Base-by-base conservation (phyloP, 2,329 filamentous ascomycete genomes). In the Mycogone perniciosa region DNA sequence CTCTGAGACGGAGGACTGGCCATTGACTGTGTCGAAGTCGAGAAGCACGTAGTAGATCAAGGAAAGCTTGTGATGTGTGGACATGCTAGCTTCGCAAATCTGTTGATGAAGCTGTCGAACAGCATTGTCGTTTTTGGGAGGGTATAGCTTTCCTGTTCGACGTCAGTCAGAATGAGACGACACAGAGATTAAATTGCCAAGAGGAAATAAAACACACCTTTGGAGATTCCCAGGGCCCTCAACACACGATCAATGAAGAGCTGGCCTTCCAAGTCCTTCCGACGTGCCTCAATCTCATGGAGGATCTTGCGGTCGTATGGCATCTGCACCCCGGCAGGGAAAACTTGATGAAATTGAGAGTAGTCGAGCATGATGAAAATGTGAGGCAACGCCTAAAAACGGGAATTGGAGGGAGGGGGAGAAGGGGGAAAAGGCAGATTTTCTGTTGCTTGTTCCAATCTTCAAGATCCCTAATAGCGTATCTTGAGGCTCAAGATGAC, bases 1-100 rank as follows among this genome's bases (percentile, higher is more conserved):
- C 20, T 76, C 74, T 2, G 82, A 74, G 6, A 73, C 61, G 34
- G 78, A 74, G 13, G 76, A 68, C 4, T 76, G 73, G 20, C 75
- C 73, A 46, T 77, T 73, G 30, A 71, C 67, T 37, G 73, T 68
- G 60, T 85, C 80, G 62, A 86, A 80, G 65, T 95, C 88, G 61
- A 89, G 84, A 3, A 95, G 77, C 37, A 95, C 73, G 66, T 95
- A 95, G 74, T 88, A 95, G 56, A 95, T 75, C 44, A 93, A 77
- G 13, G 89, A 88, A 57, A 90, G 82, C 66, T 91, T 91, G 71
- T 91, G 85, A 66, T 91, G 86, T 48, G 81, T 76, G 6, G 85
- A 79, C 58, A 85, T 82, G 44, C 72, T 73, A 48, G 72, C 80
- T 29, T 81, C 76, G 64, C 84, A 79, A 56, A 95, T 84, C 53